phyloP scores from a whole-genome alignment of 345 rosid genomes.

The Garcia nutans region DNA sequence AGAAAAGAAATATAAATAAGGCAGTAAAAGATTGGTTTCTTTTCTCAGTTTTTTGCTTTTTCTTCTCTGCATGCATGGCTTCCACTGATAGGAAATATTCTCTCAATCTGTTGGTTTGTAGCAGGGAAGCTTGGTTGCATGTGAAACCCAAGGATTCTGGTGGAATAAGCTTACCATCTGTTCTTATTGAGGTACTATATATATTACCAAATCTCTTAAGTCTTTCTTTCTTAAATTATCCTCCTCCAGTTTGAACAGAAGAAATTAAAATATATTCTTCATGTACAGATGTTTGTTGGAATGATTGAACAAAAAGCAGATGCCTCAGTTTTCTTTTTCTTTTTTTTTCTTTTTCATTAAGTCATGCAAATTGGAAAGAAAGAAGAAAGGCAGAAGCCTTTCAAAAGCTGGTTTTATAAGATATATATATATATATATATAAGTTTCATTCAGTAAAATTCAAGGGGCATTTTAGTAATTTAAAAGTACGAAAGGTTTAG shows the following conservation, averaged over 20 bases:
- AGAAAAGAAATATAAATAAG: slow-evolving; percentile 30
- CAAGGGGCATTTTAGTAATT: slow-evolving; percentile 35
- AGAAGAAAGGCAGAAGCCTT: slow-evolving; percentile 33
- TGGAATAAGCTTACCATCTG: slow-evolving; percentile 49
- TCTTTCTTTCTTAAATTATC: slow-evolving; percentile 25
- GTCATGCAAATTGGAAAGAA: slow-evolving; percentile 31
- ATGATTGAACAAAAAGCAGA: slow-evolving; percentile 20
- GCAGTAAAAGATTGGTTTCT: slow-evolving; percentile 42
- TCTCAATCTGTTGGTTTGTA: slow-evolving; percentile 41
- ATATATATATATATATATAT: no score
- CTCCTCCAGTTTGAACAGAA: not conserved
- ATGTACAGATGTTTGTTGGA: slow-evolving; percentile 16
- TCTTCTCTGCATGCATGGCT: slow-evolving; percentile 61
- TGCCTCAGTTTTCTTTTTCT: not conserved
- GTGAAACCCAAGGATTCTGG: slow-evolving; percentile 63
- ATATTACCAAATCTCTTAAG: not conserved
- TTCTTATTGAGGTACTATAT: slow-evolving; percentile 59
- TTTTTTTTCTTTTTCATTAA: slow-evolving; percentile 23
- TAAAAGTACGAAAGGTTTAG: not conserved
- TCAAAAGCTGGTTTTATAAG: slow-evolving; percentile 30
- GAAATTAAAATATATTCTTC: slow-evolving; percentile 12
- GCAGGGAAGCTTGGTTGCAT: slow-evolving; percentile 96
- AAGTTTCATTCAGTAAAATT: slow-evolving; percentile 23
- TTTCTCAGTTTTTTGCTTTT: slow-evolving; percentile 27
- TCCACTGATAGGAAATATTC: slow-evolving; percentile 49